Evolutionary conservation across 2,329 filamentous ascomycete species (phyloP), one percentile per base, ranked within the genome.

Genomic region (Diplodia corticola): DNA sequence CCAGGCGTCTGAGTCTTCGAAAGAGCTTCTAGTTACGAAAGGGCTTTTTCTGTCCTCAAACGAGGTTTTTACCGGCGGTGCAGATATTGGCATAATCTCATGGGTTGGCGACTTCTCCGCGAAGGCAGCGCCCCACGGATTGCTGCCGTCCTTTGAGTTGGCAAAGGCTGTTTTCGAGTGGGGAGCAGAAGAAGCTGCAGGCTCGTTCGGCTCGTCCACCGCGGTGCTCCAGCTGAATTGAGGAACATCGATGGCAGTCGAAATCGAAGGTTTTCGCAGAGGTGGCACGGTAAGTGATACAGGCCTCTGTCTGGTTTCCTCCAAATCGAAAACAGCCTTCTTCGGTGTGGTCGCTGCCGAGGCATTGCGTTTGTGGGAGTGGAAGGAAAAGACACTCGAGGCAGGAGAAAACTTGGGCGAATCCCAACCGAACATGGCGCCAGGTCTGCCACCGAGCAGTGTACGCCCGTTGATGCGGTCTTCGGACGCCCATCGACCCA

Each of bases 391-490:
- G 6, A 57, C 35, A 5, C 50, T 64, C 26, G 65, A 61, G n/a
- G 65, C 55, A 15, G 50, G 65, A 33, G 65, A 59, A 6, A 24
- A 26, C 24, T 46, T 50, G 20, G 72, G 63, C 4, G 73, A 71
- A 55, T 79, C 77, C 77, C 77, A 79, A 50, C 76, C 77, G 54
- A 79, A 79, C 2, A 72, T 75, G 1, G 74, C 76, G 33, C 73
- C 71, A 6, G 72, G 72, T 17, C 73, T 73, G 44, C 76, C 76
- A 35, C 68, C 69, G 13, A 69, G 64, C 5, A 64, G 44, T 4
- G 54, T 55, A 13, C 73, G 74, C 13, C 77, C 77, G 33, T 76
- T 72, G 22, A 77, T 73, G 10, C 76, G 74, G 67, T 79, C 77
- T 64, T 79, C 77, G 1, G 72, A 73, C 15, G 73, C 72, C 78